These are phyloP conservation scores for Macaranga tanarius DNA, from an alignment of 441 rosid genomes.

Conservation along the genomic window DNA sequence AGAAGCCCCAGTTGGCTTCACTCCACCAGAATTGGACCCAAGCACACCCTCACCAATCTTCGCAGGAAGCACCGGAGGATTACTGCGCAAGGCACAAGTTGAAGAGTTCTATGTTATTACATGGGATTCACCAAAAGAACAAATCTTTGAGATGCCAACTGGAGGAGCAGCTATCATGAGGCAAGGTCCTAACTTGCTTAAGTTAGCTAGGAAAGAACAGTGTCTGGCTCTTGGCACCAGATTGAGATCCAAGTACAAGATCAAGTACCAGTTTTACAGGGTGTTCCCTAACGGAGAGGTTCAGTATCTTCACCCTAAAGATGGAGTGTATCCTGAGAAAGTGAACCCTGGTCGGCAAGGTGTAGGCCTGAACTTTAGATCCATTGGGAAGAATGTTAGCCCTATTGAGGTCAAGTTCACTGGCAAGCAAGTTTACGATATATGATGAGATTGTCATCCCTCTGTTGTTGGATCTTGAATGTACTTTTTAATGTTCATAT, in stretches of 20 bases:
- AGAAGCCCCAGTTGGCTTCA: conserved; percentile 71
- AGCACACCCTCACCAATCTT: conserved; percentile 82
- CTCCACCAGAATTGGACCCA: conserved; percentile 68
- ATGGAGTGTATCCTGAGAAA: conserved; percentile 80
- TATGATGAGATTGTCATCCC: not conserved
- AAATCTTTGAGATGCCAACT: conserved; percentile 78
- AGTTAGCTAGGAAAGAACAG: conserved; percentile 88
- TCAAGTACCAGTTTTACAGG: conserved; percentile 76
- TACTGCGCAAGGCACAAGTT: conserved; percentile 44
- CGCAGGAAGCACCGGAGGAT: conserved; percentile 74
- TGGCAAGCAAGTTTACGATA: conserved; percentile 67
- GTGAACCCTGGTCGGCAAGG: conserved; percentile 76
- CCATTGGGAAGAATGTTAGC: conserved; percentile 69
- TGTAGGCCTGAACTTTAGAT: conserved; percentile 65
- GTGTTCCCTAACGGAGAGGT: conserved; percentile 74
- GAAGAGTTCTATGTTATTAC: conserved; percentile 82
- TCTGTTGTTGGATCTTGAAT: not conserved
- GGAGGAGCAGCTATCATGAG: conserved; percentile 77
- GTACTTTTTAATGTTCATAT: not conserved
- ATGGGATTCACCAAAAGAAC: conserved; percentile 76
- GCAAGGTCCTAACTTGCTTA: conserved; percentile 70
- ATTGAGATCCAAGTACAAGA: conserved; percentile 81
- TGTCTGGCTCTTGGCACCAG: conserved; percentile 74
- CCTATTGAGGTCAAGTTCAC: conserved; percentile 85
- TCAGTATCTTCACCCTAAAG: conserved; percentile 78